Evolutionary conservation across 768 basidiomycete species (phyloP), one percentile per base, ranked within the genome.

Genomic region (Auricularia auricula-judae): DNA sequence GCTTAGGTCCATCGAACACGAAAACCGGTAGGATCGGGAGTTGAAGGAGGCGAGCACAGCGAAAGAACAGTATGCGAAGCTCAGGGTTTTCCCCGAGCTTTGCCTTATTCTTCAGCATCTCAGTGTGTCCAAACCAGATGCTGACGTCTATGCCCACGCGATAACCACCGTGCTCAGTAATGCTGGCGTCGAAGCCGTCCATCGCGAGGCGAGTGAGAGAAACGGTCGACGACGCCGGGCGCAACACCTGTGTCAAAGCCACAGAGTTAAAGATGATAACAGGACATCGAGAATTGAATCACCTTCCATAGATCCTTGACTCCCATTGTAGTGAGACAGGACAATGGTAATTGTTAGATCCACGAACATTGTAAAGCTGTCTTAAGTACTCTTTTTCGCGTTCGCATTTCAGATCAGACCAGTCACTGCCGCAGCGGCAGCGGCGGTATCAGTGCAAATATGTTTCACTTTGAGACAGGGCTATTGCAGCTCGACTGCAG

Each of bases 1-100:
- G 83, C 66, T 86, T 83, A 0, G 89, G 89, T 0, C 93, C 93
- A 74, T 97, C 92, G 71, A 96, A 97, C 3, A 96, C 90, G 72
- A 96, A 95, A 11, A 97, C 80, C 0, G 92, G 92, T 10, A 93
- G 80, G 67, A 96, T 85, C 0, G 93, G 92, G 3, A 86, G 81
- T 64, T 80, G 82, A 73, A 91, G 83, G 2, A 97, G 81, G 29
- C 83, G 84, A 44, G 87, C 85, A 73, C 91, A 92, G 56, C 90
- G 88, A 74, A 93, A 95, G 78, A 94, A 88, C 5, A 89, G 76
- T 0, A 89, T 93, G 33, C 91, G 79, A 8, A 94, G 79, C 63
- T 91, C 89, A 5, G 92, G 92, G 65, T 94, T 94, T 73, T 93
- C 89, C 11, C 92, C 93, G 35, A 68, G 63, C 12, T 67, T 63